Evolutionary conservation across 2,329 filamentous ascomycete species (phyloP).

Genomic region (Penicillium sp.): DNA sequence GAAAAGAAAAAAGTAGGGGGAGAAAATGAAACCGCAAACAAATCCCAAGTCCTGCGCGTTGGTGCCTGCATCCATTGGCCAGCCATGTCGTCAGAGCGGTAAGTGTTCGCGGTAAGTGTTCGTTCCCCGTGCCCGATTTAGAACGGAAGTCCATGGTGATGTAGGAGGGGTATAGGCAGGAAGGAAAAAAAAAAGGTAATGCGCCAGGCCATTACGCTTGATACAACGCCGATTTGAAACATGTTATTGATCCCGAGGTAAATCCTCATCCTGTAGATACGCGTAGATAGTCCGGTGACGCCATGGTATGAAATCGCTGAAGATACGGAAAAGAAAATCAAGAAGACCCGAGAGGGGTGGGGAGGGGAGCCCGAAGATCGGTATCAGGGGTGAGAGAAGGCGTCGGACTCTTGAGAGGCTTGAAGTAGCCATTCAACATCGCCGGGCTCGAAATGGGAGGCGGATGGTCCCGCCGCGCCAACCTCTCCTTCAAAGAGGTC

Average conservation of each 20-base stretch:
- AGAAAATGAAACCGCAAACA: conserved; percentile 1
- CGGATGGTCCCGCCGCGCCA: conserved; percentile 7
- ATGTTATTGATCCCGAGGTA: conserved; percentile 12
- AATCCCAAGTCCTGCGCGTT: conserved; percentile 2
- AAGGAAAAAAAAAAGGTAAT: conserved; percentile 10
- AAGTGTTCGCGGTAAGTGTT: conserved; percentile 10
- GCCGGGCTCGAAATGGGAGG: conserved; percentile 11
- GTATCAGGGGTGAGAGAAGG: neutral
- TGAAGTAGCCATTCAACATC: conserved; percentile 12
- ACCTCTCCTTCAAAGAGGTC: conserved; percentile 6
- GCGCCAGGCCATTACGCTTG: conserved; percentile 3
- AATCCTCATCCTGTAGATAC: conserved; percentile 4
- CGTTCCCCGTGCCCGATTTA: conserved; percentile 10
- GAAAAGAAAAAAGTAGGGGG: neutral
- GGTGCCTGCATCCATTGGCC: conserved; percentile 25
- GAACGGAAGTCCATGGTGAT: conserved; percentile 13
- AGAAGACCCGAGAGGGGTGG: conserved; percentile 2
- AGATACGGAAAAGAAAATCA: conserved; percentile 1
- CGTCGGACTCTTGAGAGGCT: conserved; percentile 15
- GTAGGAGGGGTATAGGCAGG: conserved; percentile 10
- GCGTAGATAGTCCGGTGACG: conserved; percentile 6
- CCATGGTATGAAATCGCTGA: conserved; percentile 8
- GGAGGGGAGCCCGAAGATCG: neutral
- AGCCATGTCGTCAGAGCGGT: conserved; percentile 17
- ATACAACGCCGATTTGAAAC: conserved; percentile 14